Evolutionary conservation across 78 protist genomes (phyloP).

Genomic region (Anaeramoeba flamelloides): DNA sequence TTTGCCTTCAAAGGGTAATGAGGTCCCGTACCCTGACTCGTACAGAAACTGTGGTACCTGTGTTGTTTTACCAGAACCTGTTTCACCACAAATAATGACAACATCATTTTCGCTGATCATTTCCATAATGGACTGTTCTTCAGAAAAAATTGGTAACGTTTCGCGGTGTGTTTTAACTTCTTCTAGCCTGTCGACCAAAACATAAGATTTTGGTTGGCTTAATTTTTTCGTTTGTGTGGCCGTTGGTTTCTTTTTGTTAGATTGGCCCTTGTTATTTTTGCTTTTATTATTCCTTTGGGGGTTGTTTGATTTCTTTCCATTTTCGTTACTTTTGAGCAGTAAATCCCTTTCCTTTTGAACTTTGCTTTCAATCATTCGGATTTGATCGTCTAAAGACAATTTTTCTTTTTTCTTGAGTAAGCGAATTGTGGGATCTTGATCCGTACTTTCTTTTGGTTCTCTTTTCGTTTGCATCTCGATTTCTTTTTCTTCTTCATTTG

Average conservation of each 20-base stretch:
- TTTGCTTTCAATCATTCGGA: no score
- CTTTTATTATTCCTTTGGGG: not conserved
- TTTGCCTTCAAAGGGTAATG: slow-evolving; percentile 32
- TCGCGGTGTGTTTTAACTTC: not conserved
- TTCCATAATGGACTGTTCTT: not conserved
- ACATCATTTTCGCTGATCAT: not conserved
- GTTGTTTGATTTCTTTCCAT: not conserved
- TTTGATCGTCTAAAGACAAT: no score
- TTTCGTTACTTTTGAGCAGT: not conserved
- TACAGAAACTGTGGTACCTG: slow-evolving; percentile 79
- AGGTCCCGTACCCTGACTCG: slow-evolving; percentile 67
- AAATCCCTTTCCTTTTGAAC: not conserved
- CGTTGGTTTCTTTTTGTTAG: not conserved
- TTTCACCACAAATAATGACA: not conserved
- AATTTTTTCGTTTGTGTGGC: not conserved
- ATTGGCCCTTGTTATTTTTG: not conserved
- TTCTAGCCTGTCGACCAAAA: not conserved
- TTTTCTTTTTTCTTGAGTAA: no score
- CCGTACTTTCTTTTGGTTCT: no score
- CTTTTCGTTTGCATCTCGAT: no score
- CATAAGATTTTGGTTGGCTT: not conserved
- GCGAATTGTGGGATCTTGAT: no score
- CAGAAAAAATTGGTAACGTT: not conserved
- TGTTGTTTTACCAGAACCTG: slow-evolving; percentile 15
- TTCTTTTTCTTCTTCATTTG: no score